Conservation (phyloP, 2,329 filamentous ascomycete genomes). For the Exophiala calicioides region DNA sequence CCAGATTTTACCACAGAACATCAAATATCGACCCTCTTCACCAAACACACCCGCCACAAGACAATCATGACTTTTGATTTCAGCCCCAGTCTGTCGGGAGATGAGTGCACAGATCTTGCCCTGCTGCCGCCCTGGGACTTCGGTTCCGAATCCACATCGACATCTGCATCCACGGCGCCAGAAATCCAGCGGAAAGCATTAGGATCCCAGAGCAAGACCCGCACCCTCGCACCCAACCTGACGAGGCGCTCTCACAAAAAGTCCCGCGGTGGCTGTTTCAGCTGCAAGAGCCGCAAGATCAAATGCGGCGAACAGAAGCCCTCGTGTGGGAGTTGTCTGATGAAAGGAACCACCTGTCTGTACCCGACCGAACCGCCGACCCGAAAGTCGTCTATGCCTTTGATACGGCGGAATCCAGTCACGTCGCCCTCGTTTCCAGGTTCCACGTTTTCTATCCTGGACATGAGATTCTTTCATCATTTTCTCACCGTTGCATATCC, state of each 20-base stretch:
- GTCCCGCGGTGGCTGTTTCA: slow-evolving; percentile 43
- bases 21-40: slow-evolving; percentile 8
- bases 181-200: slow-evolving; percentile 2
- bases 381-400: slow-evolving; percentile 21
- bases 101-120: slow-evolving; percentile 10
- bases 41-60: too few species aligned
- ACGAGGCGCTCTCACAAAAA: slow-evolving; percentile 41
- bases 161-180: background rate
- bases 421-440: slow-evolving; percentile 24
- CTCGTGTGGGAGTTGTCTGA: slow-evolving; percentile 40
- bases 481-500: slow-evolving; percentile 58
- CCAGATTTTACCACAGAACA: slow-evolving; percentile 1
- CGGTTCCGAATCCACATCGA: slow-evolving; percentile 11
- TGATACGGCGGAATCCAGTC: slow-evolving; percentile 27
- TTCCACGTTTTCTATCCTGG: slow-evolving; percentile 44
- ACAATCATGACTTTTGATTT: background rate
- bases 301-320: slow-evolving; percentile 48
- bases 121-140: slow-evolving; percentile 21
- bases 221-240: slow-evolving; percentile 31
- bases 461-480: slow-evolving; percentile 57
- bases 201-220: slow-evolving; percentile 18
- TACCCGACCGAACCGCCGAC: slow-evolving; percentile 31
- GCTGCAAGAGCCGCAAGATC: slow-evolving; percentile 48
- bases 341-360: slow-evolving; percentile 36
- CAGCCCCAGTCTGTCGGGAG: slow-evolving; percentile 5